Percentiles rank a stretch among this genome's conserved stretches.
These are phyloP conservation scores for Cyberlindnera suaveolens DNA, from an alignment of 805 yeast species.

Conservation along the genomic window DNA sequence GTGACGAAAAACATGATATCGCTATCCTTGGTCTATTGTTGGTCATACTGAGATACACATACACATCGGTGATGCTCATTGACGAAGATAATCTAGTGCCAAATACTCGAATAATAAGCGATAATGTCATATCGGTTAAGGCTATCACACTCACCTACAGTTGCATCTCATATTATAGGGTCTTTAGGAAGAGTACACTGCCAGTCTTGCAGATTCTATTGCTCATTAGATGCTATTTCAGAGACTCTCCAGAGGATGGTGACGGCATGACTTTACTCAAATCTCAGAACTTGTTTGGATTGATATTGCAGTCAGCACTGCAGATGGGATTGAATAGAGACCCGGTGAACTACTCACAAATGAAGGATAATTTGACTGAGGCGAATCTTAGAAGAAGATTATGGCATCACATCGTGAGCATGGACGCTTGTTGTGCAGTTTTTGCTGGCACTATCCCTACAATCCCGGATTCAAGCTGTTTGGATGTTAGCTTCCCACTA, in stretches of 20 bases:
- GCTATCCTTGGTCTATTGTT: conserved; percentile 34
- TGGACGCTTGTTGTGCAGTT: conserved; percentile 9
- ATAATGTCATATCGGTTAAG: conserved; percentile 32
- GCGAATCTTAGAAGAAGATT: conserved; percentile 15
- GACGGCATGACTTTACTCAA: conserved; percentile 36
- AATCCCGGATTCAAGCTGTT: conserved; percentile 4
- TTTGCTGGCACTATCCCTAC: conserved; percentile 11
- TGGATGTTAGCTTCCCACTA: conserved; percentile 15
- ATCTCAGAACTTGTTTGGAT: conserved; percentile 30
- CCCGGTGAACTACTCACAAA: conserved; percentile 26
- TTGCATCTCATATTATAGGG: conserved; percentile 35
- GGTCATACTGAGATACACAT: conserved; percentile 34
- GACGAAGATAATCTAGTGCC: conserved; percentile 4
- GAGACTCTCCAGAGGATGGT: conserved; percentile 40
- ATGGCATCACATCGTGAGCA: conserved; percentile 13
- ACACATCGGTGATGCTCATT: conserved; percentile 27
- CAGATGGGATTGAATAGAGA: conserved; percentile 43
- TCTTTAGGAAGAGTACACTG: conserved; percentile 30
- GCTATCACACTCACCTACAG: conserved; percentile 32
- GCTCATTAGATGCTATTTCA: conserved; percentile 32
- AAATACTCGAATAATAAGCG: conserved; percentile 6
- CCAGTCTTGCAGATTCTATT: conserved; percentile 37
- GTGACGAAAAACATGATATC: conserved; percentile 33
- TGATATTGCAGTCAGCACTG: conserved; percentile 37
- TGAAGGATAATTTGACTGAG: conserved; percentile 2